Evolutionary conservation across 1,284 basidiomycete species (phyloP).

Genomic region (Inonotus obliquus): DNA sequence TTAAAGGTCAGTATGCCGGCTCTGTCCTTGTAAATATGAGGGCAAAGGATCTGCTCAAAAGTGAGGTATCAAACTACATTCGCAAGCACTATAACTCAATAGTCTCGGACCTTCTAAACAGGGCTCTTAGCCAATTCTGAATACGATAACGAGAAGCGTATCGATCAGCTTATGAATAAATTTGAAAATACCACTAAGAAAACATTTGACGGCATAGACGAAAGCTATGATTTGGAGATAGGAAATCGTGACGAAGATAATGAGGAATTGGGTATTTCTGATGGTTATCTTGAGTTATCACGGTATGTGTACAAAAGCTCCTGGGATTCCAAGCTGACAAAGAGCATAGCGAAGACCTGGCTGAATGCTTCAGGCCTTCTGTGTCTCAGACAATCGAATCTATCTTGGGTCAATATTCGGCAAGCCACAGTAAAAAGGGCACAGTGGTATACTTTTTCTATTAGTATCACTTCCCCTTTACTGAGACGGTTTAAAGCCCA

Average conservation of each 20-base stretch:
- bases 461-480: conserved; percentile 45
- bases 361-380: conserved; percentile 30
- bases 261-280: conserved; percentile 46
- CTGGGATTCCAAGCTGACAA: conserved; percentile 44
- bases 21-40: conserved; percentile 66
- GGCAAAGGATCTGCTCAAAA: neutral
- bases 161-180: conserved; percentile 62
- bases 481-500: conserved; percentile 40
- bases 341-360: neutral
- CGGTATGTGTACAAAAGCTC: conserved; percentile 18
- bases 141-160: conserved; percentile 59
- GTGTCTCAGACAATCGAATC: conserved; percentile 65
- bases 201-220: conserved; percentile 52
- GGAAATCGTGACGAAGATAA: conserved; percentile 76
- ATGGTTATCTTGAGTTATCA: neutral
- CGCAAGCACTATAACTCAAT: neutral
- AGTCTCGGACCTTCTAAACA: neutral
- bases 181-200: conserved; percentile 79
- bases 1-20: conserved; percentile 65
- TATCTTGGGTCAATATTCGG: conserved; percentile 57
- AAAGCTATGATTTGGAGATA: conserved; percentile 62
- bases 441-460: conserved; percentile 36
- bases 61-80: neutral
- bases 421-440: conserved; percentile 45
- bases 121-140: conserved; percentile 2